Evolutionary conservation across 1,284 basidiomycete species (phyloP).

Genomic region (Polyporus tsugae): DNA sequence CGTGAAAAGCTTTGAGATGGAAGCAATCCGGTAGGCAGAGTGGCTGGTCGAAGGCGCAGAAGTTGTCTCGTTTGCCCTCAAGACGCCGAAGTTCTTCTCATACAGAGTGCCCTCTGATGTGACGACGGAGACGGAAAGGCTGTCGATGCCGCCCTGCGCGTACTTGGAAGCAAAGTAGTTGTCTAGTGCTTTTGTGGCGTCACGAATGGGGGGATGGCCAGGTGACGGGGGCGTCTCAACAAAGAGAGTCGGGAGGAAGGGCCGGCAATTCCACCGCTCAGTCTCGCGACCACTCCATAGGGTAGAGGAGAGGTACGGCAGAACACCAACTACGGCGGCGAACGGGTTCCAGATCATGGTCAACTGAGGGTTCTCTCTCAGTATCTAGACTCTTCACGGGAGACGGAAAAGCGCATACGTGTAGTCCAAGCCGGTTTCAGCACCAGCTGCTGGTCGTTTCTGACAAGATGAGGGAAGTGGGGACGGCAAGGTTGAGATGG

Average conservation of each 20-base stretch:
- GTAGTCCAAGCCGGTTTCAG: neutral
- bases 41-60: conserved; percentile 26
- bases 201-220: conserved; percentile 12
- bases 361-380: neutral
- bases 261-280: conserved; percentile 25
- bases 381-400: neutral
- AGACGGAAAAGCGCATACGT: neutral
- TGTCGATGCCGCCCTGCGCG: conserved; percentile 28
- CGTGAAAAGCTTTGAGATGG: conserved; percentile 57
- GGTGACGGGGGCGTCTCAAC: conserved; percentile 15
- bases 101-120: conserved; percentile 22
- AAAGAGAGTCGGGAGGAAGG: conserved; percentile 28
- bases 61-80: conserved; percentile 28
- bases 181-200: conserved; percentile 11
- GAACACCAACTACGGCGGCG: no score
- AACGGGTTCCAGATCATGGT: neutral
- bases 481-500: neutral
- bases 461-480: neutral
- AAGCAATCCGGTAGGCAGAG: conserved; percentile 44
- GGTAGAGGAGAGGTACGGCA: neutral
- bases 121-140: conserved; percentile 28
- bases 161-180: conserved; percentile 18
- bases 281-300: neutral
- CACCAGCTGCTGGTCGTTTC: neutral
- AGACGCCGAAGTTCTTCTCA: conserved; percentile 28